Evolutionary conservation across 2,329 filamentous ascomycete genomes (phyloP).

Genomic region (Chaetomium globosum): DNA sequence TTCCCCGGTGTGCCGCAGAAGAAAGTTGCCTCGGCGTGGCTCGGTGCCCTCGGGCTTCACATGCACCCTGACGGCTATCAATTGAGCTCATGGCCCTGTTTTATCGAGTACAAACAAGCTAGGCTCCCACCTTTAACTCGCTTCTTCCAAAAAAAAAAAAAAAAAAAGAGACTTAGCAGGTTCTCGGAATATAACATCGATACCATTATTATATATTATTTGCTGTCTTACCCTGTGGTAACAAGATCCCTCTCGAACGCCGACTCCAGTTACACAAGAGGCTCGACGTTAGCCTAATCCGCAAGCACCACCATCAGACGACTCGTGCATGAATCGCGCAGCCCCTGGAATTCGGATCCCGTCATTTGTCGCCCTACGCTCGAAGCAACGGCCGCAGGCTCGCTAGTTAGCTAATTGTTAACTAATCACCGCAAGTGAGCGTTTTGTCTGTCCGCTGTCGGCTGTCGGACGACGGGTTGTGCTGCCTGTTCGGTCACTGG

Average conservation of each 20-base stretch:
- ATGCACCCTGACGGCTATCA: constrained; percentile 29
- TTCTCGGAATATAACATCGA: background rate
- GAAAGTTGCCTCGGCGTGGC: constrained; percentile 34
- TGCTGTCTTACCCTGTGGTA: background rate
- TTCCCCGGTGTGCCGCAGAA: background rate
- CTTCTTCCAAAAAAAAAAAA: constrained; percentile 1
- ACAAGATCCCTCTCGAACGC: background rate
- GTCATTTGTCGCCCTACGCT: constrained; percentile 22
- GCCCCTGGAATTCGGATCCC: constrained; percentile 14
- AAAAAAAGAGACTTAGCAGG: background rate
- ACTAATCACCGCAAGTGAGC: constrained; percentile 14
- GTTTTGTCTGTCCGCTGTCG: constrained; percentile 29
- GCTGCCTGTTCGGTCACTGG: constrained; percentile 24
- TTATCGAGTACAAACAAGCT: constrained; percentile 11
- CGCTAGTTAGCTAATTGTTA: constrained; percentile 10
- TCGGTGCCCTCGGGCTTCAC: constrained; percentile 34
- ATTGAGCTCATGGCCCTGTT: constrained; percentile 18
- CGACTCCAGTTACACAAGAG: background rate
- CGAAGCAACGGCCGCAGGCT: constrained; percentile 2
- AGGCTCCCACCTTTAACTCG: background rate
- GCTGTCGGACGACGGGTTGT: constrained; percentile 26
- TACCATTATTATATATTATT: background rate
- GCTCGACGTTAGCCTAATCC: constrained; percentile 19
- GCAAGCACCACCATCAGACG: constrained; percentile 26
- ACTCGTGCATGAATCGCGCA: constrained; percentile 28